Percentiles rank a stretch among this genome's conserved stretches.
These are phyloP conservation scores for Pseudodiploospora longispora DNA, from an alignment of 2,329 filamentous ascomycete genomes.

Conservation along the genomic window DNA sequence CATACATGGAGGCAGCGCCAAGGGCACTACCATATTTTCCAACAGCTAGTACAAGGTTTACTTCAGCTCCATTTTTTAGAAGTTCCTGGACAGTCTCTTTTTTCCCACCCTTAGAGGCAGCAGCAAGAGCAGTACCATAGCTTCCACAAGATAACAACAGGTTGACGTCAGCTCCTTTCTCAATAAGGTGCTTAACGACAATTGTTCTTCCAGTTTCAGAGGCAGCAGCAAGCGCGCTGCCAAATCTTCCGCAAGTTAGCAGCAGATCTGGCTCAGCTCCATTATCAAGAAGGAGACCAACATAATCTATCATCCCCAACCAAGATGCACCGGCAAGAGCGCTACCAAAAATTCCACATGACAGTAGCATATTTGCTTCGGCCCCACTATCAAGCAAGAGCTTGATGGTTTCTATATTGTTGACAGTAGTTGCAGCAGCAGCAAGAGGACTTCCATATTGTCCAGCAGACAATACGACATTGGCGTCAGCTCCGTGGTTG, in stretches of 20 bases:
- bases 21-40: background rate
- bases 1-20: background rate
- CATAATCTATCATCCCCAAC: too few relatives aligned
- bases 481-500: background rate
- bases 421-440: background rate
- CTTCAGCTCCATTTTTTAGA: background rate
- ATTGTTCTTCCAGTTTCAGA: too few relatives aligned
- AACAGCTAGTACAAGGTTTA: background rate
- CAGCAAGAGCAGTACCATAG: background rate
- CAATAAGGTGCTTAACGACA: too few relatives aligned
- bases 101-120: background rate
- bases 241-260: too few relatives aligned
- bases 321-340: constrained; percentile 1
- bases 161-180: background rate
- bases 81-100: background rate
- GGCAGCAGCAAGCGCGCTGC: too few relatives aligned
- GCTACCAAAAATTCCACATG: background rate
- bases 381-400: constrained; percentile 2
- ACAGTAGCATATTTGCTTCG: background rate
- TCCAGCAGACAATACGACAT: background rate
- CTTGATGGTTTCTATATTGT: too few relatives aligned
- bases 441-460: background rate
- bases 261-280: too few relatives aligned
- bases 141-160: background rate
- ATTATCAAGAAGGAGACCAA: too few relatives aligned